Conservation (phyloP, 306 rosid species). For the Medicago arabica region DNA sequence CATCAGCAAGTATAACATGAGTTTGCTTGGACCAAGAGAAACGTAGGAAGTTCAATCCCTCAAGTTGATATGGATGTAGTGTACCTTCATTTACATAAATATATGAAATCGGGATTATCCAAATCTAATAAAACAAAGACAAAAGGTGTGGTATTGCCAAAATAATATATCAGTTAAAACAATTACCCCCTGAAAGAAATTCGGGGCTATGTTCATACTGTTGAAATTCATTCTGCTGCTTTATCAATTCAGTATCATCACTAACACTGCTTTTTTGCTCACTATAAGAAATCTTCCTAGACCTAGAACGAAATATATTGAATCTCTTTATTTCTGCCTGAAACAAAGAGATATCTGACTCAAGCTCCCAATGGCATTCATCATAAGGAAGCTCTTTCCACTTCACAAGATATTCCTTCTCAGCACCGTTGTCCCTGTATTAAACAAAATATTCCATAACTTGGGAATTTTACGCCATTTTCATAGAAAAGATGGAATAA, state of each 20-base stretch:
- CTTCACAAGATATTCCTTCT: slow-evolving; percentile 86
- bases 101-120: slow-evolving; percentile 43
- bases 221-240: slow-evolving; percentile 84
- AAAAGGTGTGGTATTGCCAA: slow-evolving; percentile 28
- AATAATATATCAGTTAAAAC: slow-evolving; percentile 33
- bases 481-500: not conserved
- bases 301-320: slow-evolving; percentile 68
- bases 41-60: slow-evolving; percentile 94
- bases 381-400: slow-evolving; percentile 96
- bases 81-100: slow-evolving; percentile 63
- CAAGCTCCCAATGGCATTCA: slow-evolving; percentile 93
- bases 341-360: slow-evolving; percentile 82
- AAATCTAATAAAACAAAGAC: slow-evolving; percentile 26
- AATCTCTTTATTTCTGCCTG: slow-evolving; percentile 87
- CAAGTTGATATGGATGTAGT: slow-evolving; percentile 96
- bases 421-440: slow-evolving; percentile 70
- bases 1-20: slow-evolving; percentile 98
- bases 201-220: slow-evolving; percentile 82
- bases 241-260: slow-evolving; percentile 61
- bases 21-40: slow-evolving; percentile 99
- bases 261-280: slow-evolving; percentile 61
- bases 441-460: slow-evolving; percentile 40
- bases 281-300: slow-evolving; percentile 55
- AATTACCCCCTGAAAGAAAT: slow-evolving; percentile 82
- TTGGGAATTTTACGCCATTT: slow-evolving; percentile 11